Evolutionary conservation across 257 asterid genomes (phyloP), one percentile per base, ranked within the genome.

Genomic region (Phtheirospermum japonicum): DNA sequence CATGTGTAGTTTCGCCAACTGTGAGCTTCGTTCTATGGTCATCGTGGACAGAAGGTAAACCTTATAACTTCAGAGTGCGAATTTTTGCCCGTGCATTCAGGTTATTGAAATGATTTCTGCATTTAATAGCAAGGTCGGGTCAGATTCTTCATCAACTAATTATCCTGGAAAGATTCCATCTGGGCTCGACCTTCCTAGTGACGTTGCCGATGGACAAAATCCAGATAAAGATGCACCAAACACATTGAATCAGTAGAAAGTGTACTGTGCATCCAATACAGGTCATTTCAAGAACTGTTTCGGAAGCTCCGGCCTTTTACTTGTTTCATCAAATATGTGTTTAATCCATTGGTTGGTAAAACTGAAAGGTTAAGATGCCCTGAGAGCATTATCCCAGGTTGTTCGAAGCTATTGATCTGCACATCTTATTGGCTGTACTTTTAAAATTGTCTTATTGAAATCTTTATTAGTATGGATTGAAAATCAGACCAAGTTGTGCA

Each of bases 11-110:
- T 90, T 85, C 37, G 89, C 89, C 0, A 90, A 87, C 74, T 90
- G 96, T 57, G 97, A 90, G 83, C 95, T 90, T 63, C 97, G 94
- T 32, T 90, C 97, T 11, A 85, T 90, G 94, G 82, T 82, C 66
- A 79, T 87, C 60, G 67, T 77, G 55, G 93, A 90, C 76, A 83
- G 66, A 75, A 77, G 96, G 96, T 87, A 78, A 73, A 53, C 17
- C 50, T 51, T 59, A 14, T 46, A 26, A 36, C 59, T 37, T 73
- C 18, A 51, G 6, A 7, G 66, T 51, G 61, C 4, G 14, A 43
- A 16, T 20, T 68, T 37, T 3, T 55, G 3, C 1, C 19, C 12
- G 1, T 20, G 39, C 50, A 6, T 42, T 62, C 51, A 9, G 45
- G 28, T 49, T 59, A 40, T 46, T 66, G 59, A 59, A 20, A 60